Evolutionary conservation across 2,329 filamentous ascomycete species (phyloP).

Genomic region (Monilinia fructigena): DNA sequence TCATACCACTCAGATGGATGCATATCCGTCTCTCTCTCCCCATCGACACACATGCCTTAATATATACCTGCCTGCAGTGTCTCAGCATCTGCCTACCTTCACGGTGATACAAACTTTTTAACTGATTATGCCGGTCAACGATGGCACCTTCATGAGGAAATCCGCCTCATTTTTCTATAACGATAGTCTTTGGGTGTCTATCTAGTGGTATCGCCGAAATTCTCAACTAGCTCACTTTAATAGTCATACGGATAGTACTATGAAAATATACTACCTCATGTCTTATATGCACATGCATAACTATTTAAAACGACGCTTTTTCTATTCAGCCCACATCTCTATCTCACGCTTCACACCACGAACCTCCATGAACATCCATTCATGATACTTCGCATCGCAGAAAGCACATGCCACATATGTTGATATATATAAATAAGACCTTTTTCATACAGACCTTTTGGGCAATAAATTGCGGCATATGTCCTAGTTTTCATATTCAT

Average conservation of each 20-base stretch:
- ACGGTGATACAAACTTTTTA: too few species aligned
- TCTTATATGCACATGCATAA: too few species aligned
- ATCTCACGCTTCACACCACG: neutral
- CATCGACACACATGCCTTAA: neutral
- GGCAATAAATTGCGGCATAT: too few species aligned
- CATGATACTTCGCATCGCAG: too few species aligned
- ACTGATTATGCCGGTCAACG: too few species aligned
- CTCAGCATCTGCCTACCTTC: neutral
- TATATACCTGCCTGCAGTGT: neutral
- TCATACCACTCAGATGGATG: neutral
- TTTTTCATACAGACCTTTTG: too few species aligned
- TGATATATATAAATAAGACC: too few species aligned
- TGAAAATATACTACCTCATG: too few species aligned
- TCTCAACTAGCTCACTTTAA: neutral
- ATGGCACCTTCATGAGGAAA: neutral
- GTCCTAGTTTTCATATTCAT: too few species aligned
- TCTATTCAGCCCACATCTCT: neutral
- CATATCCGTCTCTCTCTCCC: too few species aligned
- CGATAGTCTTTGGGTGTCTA: neutral
- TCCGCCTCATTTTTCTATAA: neutral
- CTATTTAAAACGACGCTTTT: neutral
- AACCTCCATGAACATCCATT: too few species aligned
- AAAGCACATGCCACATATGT: too few species aligned
- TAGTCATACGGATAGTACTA: neutral
- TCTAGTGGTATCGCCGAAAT: neutral